phyloP scores from a whole-genome alignment of 169 alveolate genomes.

The Pseudocohnilembus persalinus region DNA sequence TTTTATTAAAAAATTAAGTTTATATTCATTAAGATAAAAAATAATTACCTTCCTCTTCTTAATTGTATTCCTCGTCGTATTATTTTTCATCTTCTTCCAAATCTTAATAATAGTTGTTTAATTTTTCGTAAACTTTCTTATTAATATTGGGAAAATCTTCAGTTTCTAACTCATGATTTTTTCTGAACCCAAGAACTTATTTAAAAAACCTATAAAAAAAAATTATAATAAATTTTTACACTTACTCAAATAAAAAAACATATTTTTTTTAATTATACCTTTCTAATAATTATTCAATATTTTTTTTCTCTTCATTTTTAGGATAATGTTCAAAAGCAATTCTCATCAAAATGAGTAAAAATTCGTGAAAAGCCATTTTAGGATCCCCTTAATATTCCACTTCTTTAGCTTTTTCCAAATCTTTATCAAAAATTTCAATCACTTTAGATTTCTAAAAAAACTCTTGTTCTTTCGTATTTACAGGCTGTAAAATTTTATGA shows the following conservation, averaged over 20 bases:
- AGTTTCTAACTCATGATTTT: constrained; percentile 11
- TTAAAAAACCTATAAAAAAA: constrained; percentile 44
- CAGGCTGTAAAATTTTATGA: constrained; percentile 26
- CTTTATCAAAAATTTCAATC: constrained; percentile 36
- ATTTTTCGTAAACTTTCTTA: constrained; percentile 30
- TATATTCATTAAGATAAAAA: too few species aligned
- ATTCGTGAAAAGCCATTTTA: constrained; percentile 59
- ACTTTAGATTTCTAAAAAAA: constrained; percentile 26
- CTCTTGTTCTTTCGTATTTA: constrained; percentile 32
- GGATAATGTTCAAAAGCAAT: constrained; percentile 54
- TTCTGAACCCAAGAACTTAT: constrained; percentile 51
- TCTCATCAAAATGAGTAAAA: constrained; percentile 53
- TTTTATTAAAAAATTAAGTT: too few species aligned
- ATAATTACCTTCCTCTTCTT: not conserved
- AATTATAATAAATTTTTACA: too few species aligned
- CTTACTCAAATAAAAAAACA: too few species aligned
- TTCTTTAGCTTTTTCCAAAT: not conserved
- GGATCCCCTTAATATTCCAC: constrained; percentile 56
- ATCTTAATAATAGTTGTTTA: constrained; percentile 28
- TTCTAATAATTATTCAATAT: constrained; percentile 38
- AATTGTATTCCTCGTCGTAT: constrained; percentile 12
- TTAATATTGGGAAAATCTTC: constrained; percentile 41
- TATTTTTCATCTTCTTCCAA: constrained; percentile 16
- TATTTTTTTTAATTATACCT: constrained; percentile 27
- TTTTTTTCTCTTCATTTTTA: constrained; percentile 26